Evolutionary conservation across 345 rosid species (phyloP).

Genomic region (Populus nigra): DNA sequence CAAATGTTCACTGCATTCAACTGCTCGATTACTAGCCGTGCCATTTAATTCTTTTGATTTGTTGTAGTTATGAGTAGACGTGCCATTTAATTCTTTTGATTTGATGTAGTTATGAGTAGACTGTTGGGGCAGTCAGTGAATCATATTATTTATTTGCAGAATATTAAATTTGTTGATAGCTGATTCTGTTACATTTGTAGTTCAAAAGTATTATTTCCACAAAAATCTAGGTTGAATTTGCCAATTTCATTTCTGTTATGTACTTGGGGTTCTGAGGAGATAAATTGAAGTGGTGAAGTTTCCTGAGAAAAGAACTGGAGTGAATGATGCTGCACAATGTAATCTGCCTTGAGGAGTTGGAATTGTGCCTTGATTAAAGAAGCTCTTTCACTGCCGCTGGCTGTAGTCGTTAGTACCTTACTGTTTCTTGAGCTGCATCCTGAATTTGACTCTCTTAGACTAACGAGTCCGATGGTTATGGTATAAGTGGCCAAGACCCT

Average conservation of each 20-base stretch:
- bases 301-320: too few species aligned
- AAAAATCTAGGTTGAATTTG: not conserved
- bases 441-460: too few species aligned
- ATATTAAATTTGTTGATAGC: conserved; percentile 9
- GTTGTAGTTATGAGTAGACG: not conserved
- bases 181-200: not conserved
- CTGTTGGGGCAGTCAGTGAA: not conserved
- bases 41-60: not conserved
- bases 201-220: not conserved
- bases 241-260: not conserved
- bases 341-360: not conserved
- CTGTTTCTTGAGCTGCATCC: too few species aligned
- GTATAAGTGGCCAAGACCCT: too few species aligned
- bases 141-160: not conserved
- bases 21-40: not conserved
- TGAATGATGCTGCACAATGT: too few species aligned
- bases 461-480: too few species aligned
- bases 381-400: not conserved
- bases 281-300: too few species aligned
- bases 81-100: not conserved
- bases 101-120: not conserved
- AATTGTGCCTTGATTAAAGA: not conserved
- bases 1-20: conserved; percentile 6
- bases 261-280: too few species aligned
- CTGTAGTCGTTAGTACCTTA: too few species aligned